These are phyloP conservation scores for Cyberlindnera suaveolens DNA, from an alignment of 805 yeast species.

Conservation along the genomic window DNA sequence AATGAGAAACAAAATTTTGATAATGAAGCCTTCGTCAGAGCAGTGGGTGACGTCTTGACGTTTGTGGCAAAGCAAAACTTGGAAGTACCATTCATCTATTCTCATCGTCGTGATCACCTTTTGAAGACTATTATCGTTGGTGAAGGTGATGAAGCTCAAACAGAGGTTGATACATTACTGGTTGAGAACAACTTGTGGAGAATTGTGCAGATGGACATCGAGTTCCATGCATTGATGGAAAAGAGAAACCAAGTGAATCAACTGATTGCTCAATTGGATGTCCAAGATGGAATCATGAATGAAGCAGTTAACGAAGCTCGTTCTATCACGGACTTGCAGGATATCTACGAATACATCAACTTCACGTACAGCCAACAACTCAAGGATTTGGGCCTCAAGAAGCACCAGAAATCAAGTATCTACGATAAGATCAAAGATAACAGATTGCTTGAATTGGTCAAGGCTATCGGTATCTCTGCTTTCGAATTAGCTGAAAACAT, in stretches of 20 bases:
- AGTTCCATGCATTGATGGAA: constrained; percentile 76
- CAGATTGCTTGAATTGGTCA: constrained; percentile 56
- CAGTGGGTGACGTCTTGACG: constrained; percentile 66
- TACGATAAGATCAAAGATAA: constrained; percentile 66
- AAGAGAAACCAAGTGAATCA: constrained; percentile 60
- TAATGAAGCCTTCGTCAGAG: constrained; percentile 50
- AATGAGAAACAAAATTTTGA: constrained; percentile 24
- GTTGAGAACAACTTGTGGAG: constrained; percentile 90
- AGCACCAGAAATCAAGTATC: constrained; percentile 40
- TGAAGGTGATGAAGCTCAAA: constrained; percentile 36
- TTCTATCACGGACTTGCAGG: constrained; percentile 77
- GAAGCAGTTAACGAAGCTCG: constrained; percentile 52
- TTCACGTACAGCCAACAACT: constrained; percentile 52
- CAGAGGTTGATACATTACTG: constrained; percentile 38
- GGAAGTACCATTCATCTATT: constrained; percentile 95
- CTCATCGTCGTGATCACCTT: constrained; percentile 87
- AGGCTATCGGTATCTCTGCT: constrained; percentile 72
- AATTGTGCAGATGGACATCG: constrained; percentile 78
- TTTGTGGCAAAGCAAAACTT: constrained; percentile 70
- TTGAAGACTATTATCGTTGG: constrained; percentile 47
- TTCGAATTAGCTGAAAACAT: constrained; percentile 80
- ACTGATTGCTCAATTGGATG: constrained; percentile 45
- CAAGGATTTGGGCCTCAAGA: constrained; percentile 28
- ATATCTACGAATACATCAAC: constrained; percentile 74
- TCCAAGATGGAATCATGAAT: constrained; percentile 51